Conservation (phyloP, 1,284 basidiomycete species). For the Cutaneotrichosporon sp. region DNA sequence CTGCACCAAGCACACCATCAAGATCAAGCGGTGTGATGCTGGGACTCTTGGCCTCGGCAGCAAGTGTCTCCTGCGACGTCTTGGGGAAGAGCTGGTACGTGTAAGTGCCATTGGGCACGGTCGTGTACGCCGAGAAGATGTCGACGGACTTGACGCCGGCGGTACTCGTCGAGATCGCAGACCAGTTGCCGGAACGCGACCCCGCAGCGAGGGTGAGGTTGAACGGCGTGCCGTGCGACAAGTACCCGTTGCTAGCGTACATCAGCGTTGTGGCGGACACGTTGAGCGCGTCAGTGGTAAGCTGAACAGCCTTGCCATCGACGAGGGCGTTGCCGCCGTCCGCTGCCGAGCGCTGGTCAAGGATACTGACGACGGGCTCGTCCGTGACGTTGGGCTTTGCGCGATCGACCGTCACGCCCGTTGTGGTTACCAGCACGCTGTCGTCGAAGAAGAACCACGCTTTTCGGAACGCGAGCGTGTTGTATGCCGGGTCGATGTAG, state of each 20-base stretch:
- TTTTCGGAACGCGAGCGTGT: conserved; percentile 59
- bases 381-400: conserved; percentile 34
- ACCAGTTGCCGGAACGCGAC: conserved; percentile 57
- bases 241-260: conserved; percentile 33
- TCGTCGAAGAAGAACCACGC: conserved; percentile 65
- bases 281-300: not conserved
- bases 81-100: conserved; percentile 59
- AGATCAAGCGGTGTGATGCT: conserved; percentile 6
- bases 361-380: conserved; percentile 57
- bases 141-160: conserved; percentile 55
- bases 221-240: conserved; percentile 30
- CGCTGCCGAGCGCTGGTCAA: conserved; percentile 54
- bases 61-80: conserved; percentile 13
- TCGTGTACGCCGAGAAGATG: conserved; percentile 58
- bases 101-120: conserved; percentile 36
- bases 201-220: conserved; percentile 51
- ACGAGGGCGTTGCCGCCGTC: conserved; percentile 48
- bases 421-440: conserved; percentile 59
- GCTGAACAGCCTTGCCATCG: conserved; percentile 42
- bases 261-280: conserved; percentile 22
- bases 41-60: conserved; percentile 9
- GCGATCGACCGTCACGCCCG: conserved; percentile 43
- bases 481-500: conserved; percentile 53
- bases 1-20: conserved; percentile 16
- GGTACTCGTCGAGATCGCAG: conserved; percentile 58